phyloP scores from a whole-genome alignment of 2,329 filamentous ascomycete genomes.

The Monosporascus ibericus region DNA sequence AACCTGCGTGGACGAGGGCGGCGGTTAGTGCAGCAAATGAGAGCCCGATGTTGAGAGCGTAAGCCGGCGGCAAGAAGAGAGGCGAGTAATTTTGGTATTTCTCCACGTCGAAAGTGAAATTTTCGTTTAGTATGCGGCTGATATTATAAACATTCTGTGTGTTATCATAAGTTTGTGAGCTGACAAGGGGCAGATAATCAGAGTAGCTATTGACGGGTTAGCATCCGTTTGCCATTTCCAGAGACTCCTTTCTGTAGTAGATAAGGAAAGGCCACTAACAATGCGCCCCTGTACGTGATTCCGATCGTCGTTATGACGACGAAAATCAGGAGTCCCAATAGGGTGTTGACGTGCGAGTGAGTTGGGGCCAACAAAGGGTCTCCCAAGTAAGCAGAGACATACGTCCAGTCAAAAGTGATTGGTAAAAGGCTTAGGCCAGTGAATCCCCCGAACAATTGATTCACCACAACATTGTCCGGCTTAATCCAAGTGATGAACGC shows the following conservation, averaged over 20 bases:
- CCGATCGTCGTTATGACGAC: slow-evolving; percentile 38
- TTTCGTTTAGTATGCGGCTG: slow-evolving; percentile 40
- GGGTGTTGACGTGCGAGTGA: slow-evolving; percentile 35
- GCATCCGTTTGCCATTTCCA: background rate
- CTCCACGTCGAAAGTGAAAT: slow-evolving; percentile 42
- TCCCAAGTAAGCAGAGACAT: slow-evolving; percentile 28
- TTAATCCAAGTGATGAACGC: slow-evolving; percentile 42
- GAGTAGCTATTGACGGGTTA: slow-evolving; percentile 28
- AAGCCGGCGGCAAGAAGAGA: slow-evolving; percentile 44
- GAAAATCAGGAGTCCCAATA: slow-evolving; percentile 35
- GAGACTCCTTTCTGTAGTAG: no score
- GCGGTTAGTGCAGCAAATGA: slow-evolving; percentile 48
- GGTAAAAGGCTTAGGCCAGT: slow-evolving; percentile 36
- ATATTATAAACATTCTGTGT: slow-evolving; percentile 46
- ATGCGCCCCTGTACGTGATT: slow-evolving; percentile 38
- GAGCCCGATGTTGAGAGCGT: slow-evolving; percentile 40
- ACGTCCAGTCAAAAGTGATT: slow-evolving; percentile 40
- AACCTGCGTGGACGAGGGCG: slow-evolving; percentile 29
- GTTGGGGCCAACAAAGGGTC: slow-evolving; percentile 29
- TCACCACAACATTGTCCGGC: slow-evolving; percentile 39
- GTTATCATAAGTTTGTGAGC: slow-evolving; percentile 51
- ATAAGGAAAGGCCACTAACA: slow-evolving; percentile 20
- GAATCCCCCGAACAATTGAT: slow-evolving; percentile 43
- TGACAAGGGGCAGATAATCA: slow-evolving; percentile 50
- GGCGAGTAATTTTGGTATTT: slow-evolving; percentile 51